Conservation (phyloP, 306 rosid species). For the Nissolia schottii region DNA sequence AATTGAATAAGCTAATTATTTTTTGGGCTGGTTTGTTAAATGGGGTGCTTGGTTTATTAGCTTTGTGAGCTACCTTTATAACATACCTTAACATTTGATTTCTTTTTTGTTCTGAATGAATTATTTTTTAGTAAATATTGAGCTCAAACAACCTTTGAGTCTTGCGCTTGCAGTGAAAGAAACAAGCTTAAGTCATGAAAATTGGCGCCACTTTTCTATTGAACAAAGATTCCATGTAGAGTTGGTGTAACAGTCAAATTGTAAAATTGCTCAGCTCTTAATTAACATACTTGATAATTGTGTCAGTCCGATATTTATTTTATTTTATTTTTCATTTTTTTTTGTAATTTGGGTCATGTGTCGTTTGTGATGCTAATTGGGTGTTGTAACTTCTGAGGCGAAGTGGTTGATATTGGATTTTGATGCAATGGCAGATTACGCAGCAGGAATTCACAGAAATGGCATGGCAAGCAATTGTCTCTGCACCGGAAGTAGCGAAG, state of each 20-base stretch:
- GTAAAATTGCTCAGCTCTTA: neutral
- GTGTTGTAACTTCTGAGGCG: slow-evolving; percentile 20
- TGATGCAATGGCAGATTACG: slow-evolving; percentile 58
- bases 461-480: slow-evolving; percentile 96
- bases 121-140: neutral
- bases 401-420: slow-evolving; percentile 21
- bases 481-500: slow-evolving; percentile 90
- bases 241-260: neutral
- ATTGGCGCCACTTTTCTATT: too few species aligned
- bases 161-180: neutral
- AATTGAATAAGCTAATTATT: neutral
- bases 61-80: too few species aligned
- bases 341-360: neutral
- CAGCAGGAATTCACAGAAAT: slow-evolving; percentile 97
- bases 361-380: neutral
- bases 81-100: neutral
- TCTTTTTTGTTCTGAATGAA: neutral
- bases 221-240: too few species aligned
- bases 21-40: neutral
- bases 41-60: neutral
- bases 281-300: neutral
- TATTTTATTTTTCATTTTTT: too few species aligned
- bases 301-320: neutral
- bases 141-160: neutral
- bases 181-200: neutral